Evolutionary conservation across 306 rosid species (phyloP).

Genomic region (Quercus rubra): DNA sequence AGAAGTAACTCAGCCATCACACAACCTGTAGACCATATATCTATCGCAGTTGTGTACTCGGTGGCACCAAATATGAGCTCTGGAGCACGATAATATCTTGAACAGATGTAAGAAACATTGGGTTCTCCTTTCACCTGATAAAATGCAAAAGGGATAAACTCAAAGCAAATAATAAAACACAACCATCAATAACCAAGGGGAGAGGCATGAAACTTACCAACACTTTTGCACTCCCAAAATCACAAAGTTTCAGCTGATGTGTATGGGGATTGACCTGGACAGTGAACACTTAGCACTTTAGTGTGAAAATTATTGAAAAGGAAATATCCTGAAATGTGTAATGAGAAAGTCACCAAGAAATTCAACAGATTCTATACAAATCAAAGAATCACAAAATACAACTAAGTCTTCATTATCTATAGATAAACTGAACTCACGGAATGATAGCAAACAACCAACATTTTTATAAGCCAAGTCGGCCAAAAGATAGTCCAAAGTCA

Average conservation of each 20-base stretch:
- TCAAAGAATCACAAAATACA: background rate
- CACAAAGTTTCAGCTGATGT: conserved; percentile 95
- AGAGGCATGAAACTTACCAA: conserved; percentile 56
- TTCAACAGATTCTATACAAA: background rate
- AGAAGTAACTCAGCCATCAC: conserved; percentile 98
- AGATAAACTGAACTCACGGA: background rate
- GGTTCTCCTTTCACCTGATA: conserved; percentile 98
- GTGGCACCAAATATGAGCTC: conserved; percentile 99
- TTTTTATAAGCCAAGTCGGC: background rate
- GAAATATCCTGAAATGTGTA: background rate
- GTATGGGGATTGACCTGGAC: conserved; percentile 97
- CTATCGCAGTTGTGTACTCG: conserved; percentile 95
- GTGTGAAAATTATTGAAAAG: background rate
- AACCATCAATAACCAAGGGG: conserved; percentile 13
- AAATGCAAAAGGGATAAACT: conserved; percentile 25
- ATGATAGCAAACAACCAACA: background rate
- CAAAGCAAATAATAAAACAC: conserved; percentile 5
- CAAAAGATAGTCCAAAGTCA: background rate
- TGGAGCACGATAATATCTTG: conserved; percentile 98
- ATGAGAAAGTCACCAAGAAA: background rate
- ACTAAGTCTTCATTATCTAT: background rate
- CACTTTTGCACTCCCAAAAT: conserved; percentile 98
- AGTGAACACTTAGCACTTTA: conserved; percentile 30
- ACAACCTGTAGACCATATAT: conserved; percentile 99
- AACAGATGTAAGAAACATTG: conserved; percentile 96